Evolutionary conservation across 2,329 filamentous ascomycete species (phyloP), one percentile per base, ranked within the genome.

Genomic region (Talaromyces verruculosus): DNA sequence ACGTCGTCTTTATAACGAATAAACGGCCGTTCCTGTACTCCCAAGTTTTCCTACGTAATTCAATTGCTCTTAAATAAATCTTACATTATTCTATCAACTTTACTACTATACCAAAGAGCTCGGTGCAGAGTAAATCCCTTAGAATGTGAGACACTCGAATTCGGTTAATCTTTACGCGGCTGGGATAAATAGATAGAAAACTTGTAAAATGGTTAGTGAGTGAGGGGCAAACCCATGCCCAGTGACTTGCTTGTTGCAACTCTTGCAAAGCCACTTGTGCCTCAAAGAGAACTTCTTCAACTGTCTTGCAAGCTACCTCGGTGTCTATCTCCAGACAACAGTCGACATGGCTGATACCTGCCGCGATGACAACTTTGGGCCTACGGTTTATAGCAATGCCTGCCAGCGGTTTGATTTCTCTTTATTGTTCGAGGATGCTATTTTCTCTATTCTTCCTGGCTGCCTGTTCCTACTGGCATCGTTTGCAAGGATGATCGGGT

Each of bases 321-420:
- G 25, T 25, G n/a, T n/a, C n/a, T n/a, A n/a, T n/a, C n/a, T n/a
- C n/a, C n/a, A 25, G 25, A 25, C 41, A 19, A 2, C 17, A 45
- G 7, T 45, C 55, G 35, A 43, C 11, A 62, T 62, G 60, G 60
- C 43, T 28, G n/a, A 62, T 22, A 2, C 25, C 10, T 64, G 62
- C 25, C 51, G 53, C 13, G 53, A 64, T 49, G 53, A 58, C 30
- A 6, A 5, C 41, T 39, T 64, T 5, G 39, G 7, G 30, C 39
- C 41, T 28, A 64, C 51, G 7, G 62, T 59, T 15, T 64, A 64
- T 41, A 41, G 53, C 19, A 22, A 35, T 39, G 19, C 37, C 22
- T 64, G 62, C 28, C 4, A 49, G 8, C 62, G 62, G 1, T 58
- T 64, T 17, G 62, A 59, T 47, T 59, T 64, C 30, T 64, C 62